phyloP scores from a whole-genome alignment of 208 protist species.

The Leishmania lainsoni region DNA sequence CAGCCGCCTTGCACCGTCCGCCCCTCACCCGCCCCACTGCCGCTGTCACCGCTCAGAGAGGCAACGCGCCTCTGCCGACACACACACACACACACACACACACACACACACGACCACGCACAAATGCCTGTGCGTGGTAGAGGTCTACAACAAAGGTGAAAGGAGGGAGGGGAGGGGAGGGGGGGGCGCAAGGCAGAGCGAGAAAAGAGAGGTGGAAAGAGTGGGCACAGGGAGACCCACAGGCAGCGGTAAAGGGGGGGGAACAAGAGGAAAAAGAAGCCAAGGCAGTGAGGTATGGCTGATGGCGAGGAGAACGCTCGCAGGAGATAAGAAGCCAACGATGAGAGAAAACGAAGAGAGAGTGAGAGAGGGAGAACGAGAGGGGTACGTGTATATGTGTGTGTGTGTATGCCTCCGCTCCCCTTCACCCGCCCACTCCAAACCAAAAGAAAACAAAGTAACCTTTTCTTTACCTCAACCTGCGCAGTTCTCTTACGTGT shows the following conservation, averaged over 20 bases:
- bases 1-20: not conserved
- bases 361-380: not conserved
- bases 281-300: not conserved
- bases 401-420: not conserved
- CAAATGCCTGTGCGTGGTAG: no score
- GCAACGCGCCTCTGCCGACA: not conserved
- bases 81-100: conserved; percentile 1
- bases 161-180: not conserved
- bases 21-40: not conserved
- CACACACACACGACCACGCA: not conserved
- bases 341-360: not conserved
- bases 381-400: not conserved
- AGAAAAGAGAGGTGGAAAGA: not conserved
- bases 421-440: not conserved
- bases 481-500: not conserved
- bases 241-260: not conserved
- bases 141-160: not conserved
- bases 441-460: not conserved
- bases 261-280: not conserved
- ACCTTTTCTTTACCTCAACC: not conserved
- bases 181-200: not conserved
- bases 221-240: not conserved
- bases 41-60: not conserved
- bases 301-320: not conserved
- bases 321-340: not conserved